A percentile compares a stretch with the other conserved stretches of the same genome.
phyloP scores from a whole-genome alignment of 345 rosid species.

The Trapa bicornis region DNA sequence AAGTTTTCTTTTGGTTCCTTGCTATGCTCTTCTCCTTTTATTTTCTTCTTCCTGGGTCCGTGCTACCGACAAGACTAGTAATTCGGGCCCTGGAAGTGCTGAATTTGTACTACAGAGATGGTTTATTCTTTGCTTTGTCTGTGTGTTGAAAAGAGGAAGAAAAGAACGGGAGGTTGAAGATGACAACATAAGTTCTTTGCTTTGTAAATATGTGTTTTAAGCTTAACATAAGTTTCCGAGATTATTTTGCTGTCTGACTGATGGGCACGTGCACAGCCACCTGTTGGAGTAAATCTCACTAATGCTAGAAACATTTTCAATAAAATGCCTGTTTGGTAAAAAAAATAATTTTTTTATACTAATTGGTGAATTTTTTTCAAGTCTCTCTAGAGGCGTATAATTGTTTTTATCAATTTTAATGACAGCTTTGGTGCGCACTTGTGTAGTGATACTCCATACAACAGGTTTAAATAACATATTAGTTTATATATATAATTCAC shows the following conservation, averaged over 20 bases:
- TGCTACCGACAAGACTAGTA: slow-evolving; percentile 10
- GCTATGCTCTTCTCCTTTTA: not conserved
- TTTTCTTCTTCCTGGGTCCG: not conserved
- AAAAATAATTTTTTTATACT: too few relatives aligned
- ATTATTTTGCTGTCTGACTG: slow-evolving; percentile 2
- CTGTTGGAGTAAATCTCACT: not conserved
- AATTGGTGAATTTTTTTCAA: too few relatives aligned
- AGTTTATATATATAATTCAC: too few relatives aligned
- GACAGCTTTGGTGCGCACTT: too few relatives aligned
- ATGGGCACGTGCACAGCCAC: not conserved
- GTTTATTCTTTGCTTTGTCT: slow-evolving; percentile 1
- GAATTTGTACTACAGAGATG: slow-evolving; percentile 5
- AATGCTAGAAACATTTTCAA: too few relatives aligned
- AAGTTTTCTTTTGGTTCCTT: slow-evolving; percentile 1
- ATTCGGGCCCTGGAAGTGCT: slow-evolving; percentile 3
- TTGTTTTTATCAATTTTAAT: too few relatives aligned
- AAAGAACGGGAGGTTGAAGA: slow-evolving; percentile 2
- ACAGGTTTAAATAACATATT: too few relatives aligned
- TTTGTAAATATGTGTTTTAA: slow-evolving; percentile 17
- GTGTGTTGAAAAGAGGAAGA: not conserved
- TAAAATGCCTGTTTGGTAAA: too few relatives aligned
- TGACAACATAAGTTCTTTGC: slow-evolving; percentile 4
- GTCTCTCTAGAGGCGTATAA: too few relatives aligned
- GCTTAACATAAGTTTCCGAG: not conserved
- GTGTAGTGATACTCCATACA: too few relatives aligned